These are phyloP conservation scores for Aspergillus sclerotioniger DNA, from an alignment of 495 filamentous ascomycete genomes.

Conservation along the genomic window DNA sequence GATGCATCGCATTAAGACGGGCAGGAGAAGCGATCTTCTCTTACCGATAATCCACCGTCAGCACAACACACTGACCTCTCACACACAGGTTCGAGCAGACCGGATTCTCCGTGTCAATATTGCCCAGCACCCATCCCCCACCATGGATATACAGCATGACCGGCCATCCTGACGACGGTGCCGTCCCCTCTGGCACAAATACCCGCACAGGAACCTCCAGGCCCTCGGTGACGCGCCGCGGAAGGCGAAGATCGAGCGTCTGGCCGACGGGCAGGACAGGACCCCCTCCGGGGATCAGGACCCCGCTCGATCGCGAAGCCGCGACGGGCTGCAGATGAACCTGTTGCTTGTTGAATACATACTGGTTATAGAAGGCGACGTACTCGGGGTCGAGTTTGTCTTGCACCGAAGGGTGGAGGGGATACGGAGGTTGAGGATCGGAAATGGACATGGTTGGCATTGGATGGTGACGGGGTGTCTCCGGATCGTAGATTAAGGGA, in stretches of 20 bases:
- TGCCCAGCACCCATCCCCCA: constrained; percentile 59
- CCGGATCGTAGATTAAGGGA: too few species aligned
- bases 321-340: constrained; percentile 53
- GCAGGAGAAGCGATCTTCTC: too few species aligned
- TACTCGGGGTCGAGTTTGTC: constrained; percentile 51
- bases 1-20: not conserved
- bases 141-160: constrained; percentile 58
- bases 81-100: constrained; percentile 56
- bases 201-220: constrained; percentile 44
- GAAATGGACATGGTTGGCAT: constrained; percentile 27
- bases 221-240: constrained; percentile 45
- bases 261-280: constrained; percentile 50
- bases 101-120: constrained; percentile 57
- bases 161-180: constrained; percentile 50
- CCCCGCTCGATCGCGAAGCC: constrained; percentile 50
- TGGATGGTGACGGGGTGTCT: too few species aligned
- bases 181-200: constrained; percentile 47
- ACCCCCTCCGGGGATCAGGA: constrained; percentile 54
- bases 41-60: constrained; percentile 56
- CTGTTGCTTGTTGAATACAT: constrained; percentile 50
- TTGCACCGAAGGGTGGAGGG: constrained; percentile 51
- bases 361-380: constrained; percentile 52
- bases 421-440: constrained; percentile 49
- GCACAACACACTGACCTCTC: constrained; percentile 49
- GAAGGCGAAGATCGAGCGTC: constrained; percentile 46